Conservation (phyloP, 1,284 basidiomycete genomes). For the Phlebopus sp. region DNA sequence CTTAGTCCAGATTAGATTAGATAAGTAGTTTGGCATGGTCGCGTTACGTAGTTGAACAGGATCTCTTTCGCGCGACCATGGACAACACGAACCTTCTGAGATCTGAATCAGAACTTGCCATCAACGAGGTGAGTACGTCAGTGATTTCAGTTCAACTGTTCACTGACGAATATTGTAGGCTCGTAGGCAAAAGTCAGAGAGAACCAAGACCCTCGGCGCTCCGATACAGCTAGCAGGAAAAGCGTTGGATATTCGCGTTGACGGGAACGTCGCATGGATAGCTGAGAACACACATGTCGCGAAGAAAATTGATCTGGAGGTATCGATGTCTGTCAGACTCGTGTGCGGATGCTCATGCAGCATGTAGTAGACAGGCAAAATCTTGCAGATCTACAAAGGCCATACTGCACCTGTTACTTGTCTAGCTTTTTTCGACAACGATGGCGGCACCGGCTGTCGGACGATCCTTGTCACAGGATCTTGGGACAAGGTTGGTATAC, state of each 20-base stretch:
- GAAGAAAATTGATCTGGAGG: conserved; percentile 74
- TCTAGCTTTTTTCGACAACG: conserved; percentile 59
- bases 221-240: conserved; percentile 78
- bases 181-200: conserved; percentile 70
- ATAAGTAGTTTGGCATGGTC: not conserved
- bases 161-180: conserved; percentile 39
- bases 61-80: conserved; percentile 14
- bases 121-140: conserved; percentile 54
- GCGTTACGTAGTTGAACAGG: not conserved
- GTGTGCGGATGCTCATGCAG: conserved; percentile 4
- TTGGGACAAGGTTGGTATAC: conserved; percentile 76
- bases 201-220: conserved; percentile 66
- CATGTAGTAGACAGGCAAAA: conserved; percentile 77
- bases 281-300: conserved; percentile 81
- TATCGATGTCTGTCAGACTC: conserved; percentile 31
- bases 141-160: not conserved
- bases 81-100: conserved; percentile 51
- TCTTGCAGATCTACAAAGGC: conserved; percentile 70
- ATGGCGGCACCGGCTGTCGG: conserved; percentile 34
- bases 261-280: conserved; percentile 71
- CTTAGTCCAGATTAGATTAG: conserved; percentile 29
- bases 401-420: conserved; percentile 87
- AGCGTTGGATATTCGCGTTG: conserved; percentile 67
- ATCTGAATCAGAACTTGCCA: conserved; percentile 71
- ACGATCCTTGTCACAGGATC: conserved; percentile 78